Conservation (phyloP, 805 yeast genomes). For the Cyberlindnera bimundalis region DNA sequence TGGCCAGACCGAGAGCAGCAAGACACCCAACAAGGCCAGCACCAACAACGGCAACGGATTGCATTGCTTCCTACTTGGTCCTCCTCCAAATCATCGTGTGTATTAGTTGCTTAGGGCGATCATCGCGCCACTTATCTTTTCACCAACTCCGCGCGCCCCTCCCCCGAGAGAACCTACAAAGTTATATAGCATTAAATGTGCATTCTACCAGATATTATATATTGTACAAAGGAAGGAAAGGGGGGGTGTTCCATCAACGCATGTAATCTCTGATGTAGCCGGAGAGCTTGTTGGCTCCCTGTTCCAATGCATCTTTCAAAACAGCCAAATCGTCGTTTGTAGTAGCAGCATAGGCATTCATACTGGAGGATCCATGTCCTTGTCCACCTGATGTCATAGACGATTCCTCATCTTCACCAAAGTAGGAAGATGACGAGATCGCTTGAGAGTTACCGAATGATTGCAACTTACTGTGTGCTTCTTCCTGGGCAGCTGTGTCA, state of each 20-base stretch:
- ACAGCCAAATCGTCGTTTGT: constrained; percentile 89
- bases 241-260: too few relatives aligned
- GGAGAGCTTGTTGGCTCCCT: constrained; percentile 87
- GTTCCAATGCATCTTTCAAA: constrained; percentile 87
- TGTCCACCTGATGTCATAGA: too few relatives aligned
- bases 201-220: too few relatives aligned
- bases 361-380: constrained; percentile 36
- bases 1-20: constrained; percentile 74
- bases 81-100: too few relatives aligned
- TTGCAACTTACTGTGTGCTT: constrained; percentile 79
- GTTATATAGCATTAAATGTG: too few relatives aligned
- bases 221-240: too few relatives aligned
- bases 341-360: constrained; percentile 66
- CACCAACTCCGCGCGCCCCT: too few relatives aligned
- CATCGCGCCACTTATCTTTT: constrained; percentile 1
- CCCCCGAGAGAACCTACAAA: too few relatives aligned
- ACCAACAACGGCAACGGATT: constrained; percentile 63
- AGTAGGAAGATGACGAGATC: constrained; percentile 88
- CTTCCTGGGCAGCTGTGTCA: constrained; percentile 73
- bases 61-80: background rate
- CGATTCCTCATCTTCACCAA: constrained; percentile 79
- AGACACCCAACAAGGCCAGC: constrained; percentile 90
- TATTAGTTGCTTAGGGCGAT: too few relatives aligned
- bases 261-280: constrained; percentile 84
- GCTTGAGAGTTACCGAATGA: constrained; percentile 82